A percentile compares a stretch with the other conserved stretches of the same genome.
These are phyloP conservation scores for Ligustrum vulgare DNA, from an alignment of 257 asterid species.

Conservation along the genomic window DNA sequence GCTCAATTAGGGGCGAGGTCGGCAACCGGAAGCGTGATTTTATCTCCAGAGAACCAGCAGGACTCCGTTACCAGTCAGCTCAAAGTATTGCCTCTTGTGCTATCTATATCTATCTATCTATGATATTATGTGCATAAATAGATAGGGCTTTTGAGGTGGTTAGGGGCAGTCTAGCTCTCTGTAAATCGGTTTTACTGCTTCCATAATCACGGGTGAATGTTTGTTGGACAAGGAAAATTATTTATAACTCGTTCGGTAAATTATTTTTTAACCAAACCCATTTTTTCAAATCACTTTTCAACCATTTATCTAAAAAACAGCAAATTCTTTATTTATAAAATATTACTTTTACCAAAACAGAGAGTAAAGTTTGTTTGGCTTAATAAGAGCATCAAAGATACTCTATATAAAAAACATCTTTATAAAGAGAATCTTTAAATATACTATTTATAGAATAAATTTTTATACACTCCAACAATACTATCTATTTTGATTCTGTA, in stretches of 20 bases:
- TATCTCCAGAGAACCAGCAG: slow-evolving; percentile 81
- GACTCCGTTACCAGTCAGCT: slow-evolving; percentile 87
- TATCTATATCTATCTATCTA: background rate
- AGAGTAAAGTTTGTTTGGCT: slow-evolving; percentile 12
- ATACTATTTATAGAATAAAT: too few relatives aligned
- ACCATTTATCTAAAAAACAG: too few relatives aligned
- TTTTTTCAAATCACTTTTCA: too few relatives aligned
- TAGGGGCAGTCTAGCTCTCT: slow-evolving; percentile 23
- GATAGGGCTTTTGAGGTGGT: slow-evolving; percentile 28
- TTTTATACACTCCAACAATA: too few relatives aligned
- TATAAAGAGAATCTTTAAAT: too few relatives aligned
- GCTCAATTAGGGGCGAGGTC: slow-evolving; percentile 72
- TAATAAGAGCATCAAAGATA: background rate
- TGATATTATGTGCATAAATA: background rate
- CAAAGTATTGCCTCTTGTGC: slow-evolving; percentile 36
- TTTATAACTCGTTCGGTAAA: background rate
- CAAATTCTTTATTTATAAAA: too few relatives aligned
- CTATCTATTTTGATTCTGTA: too few relatives aligned
- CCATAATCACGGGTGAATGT: slow-evolving; percentile 28
- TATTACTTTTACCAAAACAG: too few relatives aligned
- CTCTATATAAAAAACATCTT: too few relatives aligned
- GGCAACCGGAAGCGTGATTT: slow-evolving; percentile 59
- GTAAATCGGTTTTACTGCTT: slow-evolving; percentile 21
- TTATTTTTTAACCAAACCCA: too few relatives aligned
- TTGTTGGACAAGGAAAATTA: slow-evolving; percentile 26